Percentiles rank a stretch among this genome's conserved stretches.
Evolutionary conservation across 495 filamentous ascomycete species (phyloP).

Genomic region (Trichoderma gamsii): DNA sequence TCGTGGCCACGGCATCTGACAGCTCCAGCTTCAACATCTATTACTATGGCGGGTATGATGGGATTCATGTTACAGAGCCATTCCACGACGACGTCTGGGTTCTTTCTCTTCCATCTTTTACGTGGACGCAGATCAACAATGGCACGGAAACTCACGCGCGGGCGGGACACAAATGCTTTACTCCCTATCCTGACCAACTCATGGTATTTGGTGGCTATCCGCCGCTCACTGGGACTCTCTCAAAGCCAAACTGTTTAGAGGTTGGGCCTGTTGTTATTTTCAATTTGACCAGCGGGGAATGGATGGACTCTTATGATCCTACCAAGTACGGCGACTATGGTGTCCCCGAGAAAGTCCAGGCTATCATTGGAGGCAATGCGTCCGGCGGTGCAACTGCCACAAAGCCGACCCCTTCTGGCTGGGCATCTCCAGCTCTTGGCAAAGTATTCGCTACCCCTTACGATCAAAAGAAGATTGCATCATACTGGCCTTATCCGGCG

Average conservation of each 20-base stretch:
- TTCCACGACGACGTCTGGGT: slow-evolving; percentile 66
- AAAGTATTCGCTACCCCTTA: slow-evolving; percentile 53
- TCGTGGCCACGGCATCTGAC: slow-evolving; percentile 56
- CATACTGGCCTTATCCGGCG: slow-evolving; percentile 55
- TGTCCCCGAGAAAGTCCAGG: slow-evolving; percentile 52
- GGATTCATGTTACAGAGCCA: slow-evolving; percentile 28
- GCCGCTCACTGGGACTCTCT: slow-evolving; percentile 17
- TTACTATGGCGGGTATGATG: slow-evolving; percentile 66
- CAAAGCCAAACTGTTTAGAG: slow-evolving; percentile 40
- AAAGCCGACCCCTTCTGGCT: slow-evolving; percentile 40
- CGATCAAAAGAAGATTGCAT: slow-evolving; percentile 46
- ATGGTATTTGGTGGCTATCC: slow-evolving; percentile 56
- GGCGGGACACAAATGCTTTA: slow-evolving; percentile 58
- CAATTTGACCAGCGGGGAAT: slow-evolving; percentile 54
- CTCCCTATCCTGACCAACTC: slow-evolving; percentile 69
- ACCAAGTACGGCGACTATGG: slow-evolving; percentile 49
- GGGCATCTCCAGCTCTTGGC: slow-evolving; percentile 44
- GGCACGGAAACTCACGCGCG: slow-evolving; percentile 46
- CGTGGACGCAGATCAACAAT: slow-evolving; percentile 58
- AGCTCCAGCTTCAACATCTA: slow-evolving; percentile 64
- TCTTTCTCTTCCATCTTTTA: slow-evolving; percentile 68
- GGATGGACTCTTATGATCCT: slow-evolving; percentile 58
- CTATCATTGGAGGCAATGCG: slow-evolving; percentile 55
- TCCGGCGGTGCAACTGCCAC: slow-evolving; percentile 56
- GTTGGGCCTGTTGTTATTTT: slow-evolving; percentile 54